Base-by-base conservation (phyloP, 2,329 filamentous ascomycete species). In the Pestalotiopsis sp. region DNA sequence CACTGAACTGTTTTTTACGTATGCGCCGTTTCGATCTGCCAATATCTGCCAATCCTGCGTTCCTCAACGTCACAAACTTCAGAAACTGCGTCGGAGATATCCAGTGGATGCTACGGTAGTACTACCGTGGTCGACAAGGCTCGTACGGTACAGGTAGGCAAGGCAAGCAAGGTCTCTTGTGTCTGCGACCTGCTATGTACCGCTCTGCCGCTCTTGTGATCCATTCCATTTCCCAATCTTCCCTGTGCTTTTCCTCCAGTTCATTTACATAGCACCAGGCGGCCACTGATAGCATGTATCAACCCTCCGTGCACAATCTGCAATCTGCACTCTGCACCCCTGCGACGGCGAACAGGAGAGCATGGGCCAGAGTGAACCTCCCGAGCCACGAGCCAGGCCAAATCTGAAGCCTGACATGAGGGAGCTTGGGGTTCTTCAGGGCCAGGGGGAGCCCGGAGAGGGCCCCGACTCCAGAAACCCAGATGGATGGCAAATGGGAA, bases 321-420 rank as follows among this genome's bases (percentile, higher is more conserved):
- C 23, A 59, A 59, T 59, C 57, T 59, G 57, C 57, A 59, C 57
- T 59, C 25, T 59, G 57, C 57, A 59, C 57, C 57, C 57, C 57
- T 59, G 57, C 27, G 57, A 23, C 57, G 14, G 23, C 27, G 25
- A 59, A 27, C 23, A 59, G 23, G 11, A 59, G 23, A 59, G 57
- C 23, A 36, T 59, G 57, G 57, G 25, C 23, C 23, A 36, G 9
- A 12, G 7, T 58, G 20, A 27, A 36, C 25, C 45, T 52, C 45
- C 45, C 45, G 52, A 27, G 52, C 20, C 27, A 20, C 20, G 17
- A 59, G 27, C 57, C 23, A 36, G 23, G 27, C 23, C 57, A 31
- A 59, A 36, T 27, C 57, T 36, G 27, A 59, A 27, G 57, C 23
- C 27, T 59, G 57, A 52, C 45, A 52, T 52, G 45, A 52, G 45